Conservation (phyloP, 371 early-diverging fungal species). For the Chytridium lagenaria region DNA sequence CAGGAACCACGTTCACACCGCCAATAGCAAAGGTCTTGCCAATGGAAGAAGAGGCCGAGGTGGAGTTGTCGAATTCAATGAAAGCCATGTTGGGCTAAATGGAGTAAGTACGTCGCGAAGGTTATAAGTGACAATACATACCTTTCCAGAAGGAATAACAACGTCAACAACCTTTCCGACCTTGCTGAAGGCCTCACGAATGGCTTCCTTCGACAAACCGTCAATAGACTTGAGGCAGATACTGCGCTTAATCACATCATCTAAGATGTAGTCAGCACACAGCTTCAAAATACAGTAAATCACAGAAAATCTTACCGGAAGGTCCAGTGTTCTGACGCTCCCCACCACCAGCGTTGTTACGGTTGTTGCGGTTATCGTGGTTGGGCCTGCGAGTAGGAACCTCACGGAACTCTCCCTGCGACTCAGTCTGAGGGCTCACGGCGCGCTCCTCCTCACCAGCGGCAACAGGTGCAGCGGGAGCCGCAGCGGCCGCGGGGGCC, state of each 20-base stretch:
- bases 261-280: not conserved
- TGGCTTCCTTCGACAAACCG: slow-evolving; percentile 43
- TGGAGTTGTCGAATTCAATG: slow-evolving; percentile 63
- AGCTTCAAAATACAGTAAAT: slow-evolving; percentile 16
- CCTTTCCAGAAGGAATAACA: slow-evolving; percentile 44
- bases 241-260: slow-evolving; percentile 15
- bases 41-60: slow-evolving; percentile 58
- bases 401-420: slow-evolving; percentile 39
- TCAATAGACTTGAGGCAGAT: slow-evolving; percentile 26
- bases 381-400: slow-evolving; percentile 36
- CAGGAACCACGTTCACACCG: slow-evolving; percentile 39
- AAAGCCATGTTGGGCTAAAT: slow-evolving; percentile 58
- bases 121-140: not conserved
- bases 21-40: slow-evolving; percentile 51
- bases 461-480: slow-evolving; percentile 15
- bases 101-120: not conserved
- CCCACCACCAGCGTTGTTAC: slow-evolving; percentile 15
- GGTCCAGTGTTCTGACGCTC: slow-evolving; percentile 20
- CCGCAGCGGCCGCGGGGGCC: not conserved
- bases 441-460: slow-evolving; percentile 15
- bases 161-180: slow-evolving; percentile 59
- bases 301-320: slow-evolving; percentile 11
- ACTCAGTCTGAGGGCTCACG: slow-evolving; percentile 20
- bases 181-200: slow-evolving; percentile 51
- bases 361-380: slow-evolving; percentile 29